Base-by-base conservation (phyloP, 176 grass and related monocot genomes). In the Areca catechu region DNA sequence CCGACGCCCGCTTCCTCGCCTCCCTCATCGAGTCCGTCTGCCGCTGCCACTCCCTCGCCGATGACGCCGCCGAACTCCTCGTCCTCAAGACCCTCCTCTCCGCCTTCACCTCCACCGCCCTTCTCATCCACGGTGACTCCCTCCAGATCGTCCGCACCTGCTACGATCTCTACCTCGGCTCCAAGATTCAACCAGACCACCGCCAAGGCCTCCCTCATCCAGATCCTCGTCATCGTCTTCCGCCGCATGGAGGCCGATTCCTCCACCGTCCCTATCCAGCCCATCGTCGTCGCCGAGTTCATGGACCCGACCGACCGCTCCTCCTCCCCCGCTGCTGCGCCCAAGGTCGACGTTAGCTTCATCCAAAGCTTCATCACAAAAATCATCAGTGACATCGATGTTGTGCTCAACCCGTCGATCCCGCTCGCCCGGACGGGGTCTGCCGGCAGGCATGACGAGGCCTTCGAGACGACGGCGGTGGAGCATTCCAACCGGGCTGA, bases 161-260 rank as follows among this genome's bases (percentile, higher is more conserved):
- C n/a, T n/a, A n/a, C n/a, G n/a, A n/a, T n/a, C n/a, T n/a, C n/a
- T n/a, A n/a, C n/a, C n/a, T n/a, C n/a, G n/a, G 83, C 5, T 84
- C 81, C 62, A 91, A 91, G 76, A 77, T 98, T 98, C 25, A 91
- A 98, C 49, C 93, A 98, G 81, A 82, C 84, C 65, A 98, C 93
- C 24, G 93, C 93, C 50, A 98, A 98, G 80, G 93, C 93, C 5
- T 98, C 93, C 16, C 87, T 98, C 22, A 86, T 92, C 66, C 93
- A 98, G 84, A 98, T 98, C 87, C 73, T 98, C 20, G 93, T 98
- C 10, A 98, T 98, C 16, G 87, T 98, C 3, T 98, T 98, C 77
- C 83, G 87, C 21, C 72, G 93, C 20, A 98, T 98, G 93, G 93
- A 98, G 79, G 93, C 87, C 3, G 93, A 98, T 62, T 92, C 86